phyloP scores from a whole-genome alignment of 352 stramenopile species.

The Globisporangium abappressorium region DNA sequence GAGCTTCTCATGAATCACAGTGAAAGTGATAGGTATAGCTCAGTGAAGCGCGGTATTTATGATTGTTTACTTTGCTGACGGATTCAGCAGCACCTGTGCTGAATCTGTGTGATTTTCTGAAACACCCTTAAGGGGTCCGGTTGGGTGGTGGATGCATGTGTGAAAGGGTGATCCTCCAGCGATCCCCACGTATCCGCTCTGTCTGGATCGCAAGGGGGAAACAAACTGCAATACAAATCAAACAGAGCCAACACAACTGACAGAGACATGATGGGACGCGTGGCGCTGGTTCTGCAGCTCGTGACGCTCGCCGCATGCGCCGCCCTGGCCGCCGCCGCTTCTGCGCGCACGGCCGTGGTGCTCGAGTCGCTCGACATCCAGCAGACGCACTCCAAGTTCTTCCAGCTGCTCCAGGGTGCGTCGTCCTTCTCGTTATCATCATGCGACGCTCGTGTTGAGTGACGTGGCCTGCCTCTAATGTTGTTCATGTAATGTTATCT shows the following conservation, averaged over 20 bases:
- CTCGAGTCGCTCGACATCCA: constrained; percentile 56
- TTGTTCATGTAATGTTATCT: neutral
- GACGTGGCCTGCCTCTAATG: neutral
- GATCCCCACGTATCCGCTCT: constrained; percentile 13
- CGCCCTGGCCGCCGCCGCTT: constrained; percentile 18
- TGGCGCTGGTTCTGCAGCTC: constrained; percentile 13
- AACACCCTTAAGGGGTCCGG: too few species aligned
- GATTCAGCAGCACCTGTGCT: too few species aligned
- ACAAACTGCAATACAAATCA: neutral
- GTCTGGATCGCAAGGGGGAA: constrained; percentile 12
- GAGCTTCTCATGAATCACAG: too few species aligned
- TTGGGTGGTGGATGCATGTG: neutral
- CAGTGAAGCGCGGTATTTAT: too few species aligned
- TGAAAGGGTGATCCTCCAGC: neutral
- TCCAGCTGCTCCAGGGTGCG: constrained; percentile 56
- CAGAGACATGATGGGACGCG: constrained; percentile 13
- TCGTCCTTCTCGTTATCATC: neutral
- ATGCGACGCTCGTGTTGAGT: neutral
- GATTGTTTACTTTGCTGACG: too few species aligned
- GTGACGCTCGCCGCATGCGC: constrained; percentile 9
- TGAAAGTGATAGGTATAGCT: too few species aligned
- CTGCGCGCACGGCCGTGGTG: constrained; percentile 65
- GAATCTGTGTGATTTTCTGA: too few species aligned
- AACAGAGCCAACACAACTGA: neutral
- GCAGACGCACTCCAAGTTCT: constrained; percentile 74